These are phyloP conservation scores for Aspergillus sp. DNA, from an alignment of 2,329 filamentous ascomycete genomes.

Conservation along the genomic window DNA sequence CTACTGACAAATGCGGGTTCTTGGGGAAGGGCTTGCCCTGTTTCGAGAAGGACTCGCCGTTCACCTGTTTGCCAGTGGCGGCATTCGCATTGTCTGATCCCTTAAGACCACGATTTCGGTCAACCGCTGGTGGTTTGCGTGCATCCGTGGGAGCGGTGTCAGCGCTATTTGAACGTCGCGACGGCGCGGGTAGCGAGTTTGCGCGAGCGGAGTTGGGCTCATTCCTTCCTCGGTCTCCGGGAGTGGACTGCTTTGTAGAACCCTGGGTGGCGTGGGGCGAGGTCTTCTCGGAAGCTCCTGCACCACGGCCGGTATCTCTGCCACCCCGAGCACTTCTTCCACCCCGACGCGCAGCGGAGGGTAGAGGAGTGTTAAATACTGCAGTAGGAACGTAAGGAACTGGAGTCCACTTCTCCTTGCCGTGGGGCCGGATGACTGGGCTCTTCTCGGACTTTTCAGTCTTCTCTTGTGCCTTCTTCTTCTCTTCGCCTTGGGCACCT, in stretches of 20 bases:
- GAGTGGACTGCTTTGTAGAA: slow-evolving; percentile 30
- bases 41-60: slow-evolving; percentile 31
- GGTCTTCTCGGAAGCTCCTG: slow-evolving; percentile 35
- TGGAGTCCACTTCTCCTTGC: slow-evolving; percentile 82
- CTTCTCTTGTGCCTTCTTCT: slow-evolving; percentile 69
- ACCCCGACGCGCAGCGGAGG: slow-evolving; percentile 51
- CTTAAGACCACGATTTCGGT: slow-evolving; percentile 33
- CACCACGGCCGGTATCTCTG: slow-evolving; percentile 48
- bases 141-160: slow-evolving; percentile 33
- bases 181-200: slow-evolving; percentile 40
- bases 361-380: slow-evolving; percentile 79
- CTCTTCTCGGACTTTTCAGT: slow-evolving; percentile 57
- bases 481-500: slow-evolving; percentile 71
- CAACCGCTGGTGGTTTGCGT: slow-evolving; percentile 33
- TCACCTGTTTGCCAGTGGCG: slow-evolving; percentile 27
- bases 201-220: slow-evolving; percentile 38
- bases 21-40: slow-evolving; percentile 35
- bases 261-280: slow-evolving; percentile 26
- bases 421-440: slow-evolving; percentile 54
- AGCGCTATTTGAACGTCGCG: slow-evolving; percentile 35
- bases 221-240: slow-evolving; percentile 35
- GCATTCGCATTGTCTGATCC: slow-evolving; percentile 30
- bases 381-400: slow-evolving; percentile 82
- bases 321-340: slow-evolving; percentile 58
- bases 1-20: slow-evolving; percentile 30